These are phyloP conservation scores for Rhodotorula mucilaginosa DNA, from an alignment of 1,284 basidiomycete genomes.

Conservation along the genomic window DNA sequence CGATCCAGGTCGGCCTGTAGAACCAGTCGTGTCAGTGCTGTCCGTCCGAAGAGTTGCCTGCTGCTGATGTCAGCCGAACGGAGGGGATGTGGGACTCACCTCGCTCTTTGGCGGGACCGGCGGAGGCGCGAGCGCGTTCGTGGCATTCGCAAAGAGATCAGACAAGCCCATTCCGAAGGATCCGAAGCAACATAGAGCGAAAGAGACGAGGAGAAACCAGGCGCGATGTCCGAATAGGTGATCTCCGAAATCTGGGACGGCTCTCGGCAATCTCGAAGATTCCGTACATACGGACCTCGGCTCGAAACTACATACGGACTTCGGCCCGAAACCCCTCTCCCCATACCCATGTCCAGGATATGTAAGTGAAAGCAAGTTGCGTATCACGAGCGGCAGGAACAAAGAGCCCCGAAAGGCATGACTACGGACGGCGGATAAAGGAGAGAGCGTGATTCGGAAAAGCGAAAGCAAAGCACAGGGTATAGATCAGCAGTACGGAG, in stretches of 20 bases:
- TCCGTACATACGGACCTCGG: neutral
- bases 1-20: neutral
- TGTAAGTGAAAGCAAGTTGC: too few species aligned
- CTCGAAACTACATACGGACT: neutral
- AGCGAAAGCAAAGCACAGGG: too few species aligned
- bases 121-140: neutral
- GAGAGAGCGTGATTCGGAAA: too few species aligned
- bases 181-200: neutral
- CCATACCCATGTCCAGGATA: too few species aligned
- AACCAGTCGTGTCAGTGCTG: neutral
- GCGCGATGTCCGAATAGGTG: neutral
- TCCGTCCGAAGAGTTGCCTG: neutral
- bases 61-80: constrained; percentile 1
- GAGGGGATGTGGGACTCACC: neutral
- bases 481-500: too few species aligned
- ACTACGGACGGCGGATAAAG: too few species aligned
- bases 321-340: neutral
- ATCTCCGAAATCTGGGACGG: neutral
- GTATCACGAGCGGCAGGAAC: too few species aligned
- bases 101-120: constrained; percentile 6
- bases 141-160: neutral
- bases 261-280: neutral
- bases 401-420: too few species aligned
- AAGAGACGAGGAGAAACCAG: neutral
- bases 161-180: neutral